These are phyloP conservation scores for Exophiala aquamarina DNA, from an alignment of 2,329 filamentous ascomycete species.

Conservation along the genomic window DNA sequence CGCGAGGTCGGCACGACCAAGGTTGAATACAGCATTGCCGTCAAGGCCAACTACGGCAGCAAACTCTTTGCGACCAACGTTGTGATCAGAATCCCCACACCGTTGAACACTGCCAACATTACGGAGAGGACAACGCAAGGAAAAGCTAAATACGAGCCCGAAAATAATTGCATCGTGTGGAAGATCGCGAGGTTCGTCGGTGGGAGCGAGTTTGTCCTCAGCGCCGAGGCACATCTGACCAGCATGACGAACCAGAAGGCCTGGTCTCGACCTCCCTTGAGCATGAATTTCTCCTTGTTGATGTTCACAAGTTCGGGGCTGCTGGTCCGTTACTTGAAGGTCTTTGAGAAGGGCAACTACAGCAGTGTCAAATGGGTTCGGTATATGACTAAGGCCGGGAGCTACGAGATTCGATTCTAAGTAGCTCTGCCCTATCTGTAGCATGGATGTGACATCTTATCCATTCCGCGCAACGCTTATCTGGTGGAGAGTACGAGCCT, in stretches of 20 bases:
- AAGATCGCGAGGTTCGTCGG: constrained; percentile 98
- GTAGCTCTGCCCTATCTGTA: not conserved
- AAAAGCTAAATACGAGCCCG: constrained; percentile 97
- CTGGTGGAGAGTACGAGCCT: too few relatives aligned
- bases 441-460: too few relatives aligned
- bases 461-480: too few relatives aligned
- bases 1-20: constrained; percentile 96
- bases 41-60: constrained; percentile 92
- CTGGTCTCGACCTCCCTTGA: constrained; percentile 91
- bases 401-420: constrained; percentile 85
- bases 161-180: constrained; percentile 98
- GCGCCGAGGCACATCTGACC: constrained; percentile 87
- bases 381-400: constrained; percentile 97
- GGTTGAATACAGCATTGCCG: constrained; percentile 97
- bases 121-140: constrained; percentile 91
- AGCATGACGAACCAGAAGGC: constrained; percentile 98
- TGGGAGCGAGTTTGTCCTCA: constrained; percentile 94
- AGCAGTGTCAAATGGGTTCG: constrained; percentile 98
- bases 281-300: constrained; percentile 85
- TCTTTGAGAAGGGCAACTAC: constrained; percentile 99
- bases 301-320: constrained; percentile 98
- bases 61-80: constrained; percentile 98
- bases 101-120: constrained; percentile 92
- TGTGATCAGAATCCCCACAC: constrained; percentile 88
- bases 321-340: constrained; percentile 91